Evolutionary conservation across 108 stramenopile species (phyloP), one percentile per base, ranked within the genome.

Genomic region (Fistulifera pelliculosa): DNA sequence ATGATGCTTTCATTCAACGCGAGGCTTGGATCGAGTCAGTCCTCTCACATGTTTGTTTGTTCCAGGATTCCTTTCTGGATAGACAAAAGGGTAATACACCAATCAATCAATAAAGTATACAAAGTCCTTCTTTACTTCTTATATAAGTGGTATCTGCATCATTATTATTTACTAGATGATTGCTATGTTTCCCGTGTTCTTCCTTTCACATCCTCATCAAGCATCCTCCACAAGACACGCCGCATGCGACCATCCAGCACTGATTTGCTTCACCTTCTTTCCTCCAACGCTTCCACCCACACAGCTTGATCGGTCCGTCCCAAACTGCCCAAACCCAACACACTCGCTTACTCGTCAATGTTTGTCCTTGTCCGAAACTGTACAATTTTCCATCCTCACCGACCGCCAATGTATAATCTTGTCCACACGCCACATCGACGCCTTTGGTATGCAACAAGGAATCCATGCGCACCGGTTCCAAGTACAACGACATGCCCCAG

Each of bases 401-500:
- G 38, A 84, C 43, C 0, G 82, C 83, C 52, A 90, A 43, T 0
- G 81, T 80, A 63, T 86, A 86, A 49, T 87, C 76, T 27, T 84
- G 61, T 24, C 89, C 89, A 60, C 85, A 86, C 2, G 70, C 70
- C 4, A 90, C 72, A 55, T 87, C 76, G 2, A 80, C 71, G 27
- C 86, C 75, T 45, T 79, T 69, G 26, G 80, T 81, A 25, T 27
- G 27, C 27, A 54, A 40, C 23, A 83, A 52, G 5, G 74, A 63
- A 19, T 73, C 74, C 41, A 88, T 72, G n/a, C 78, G 69, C n/a
- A 74, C 69, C 11, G 90, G 90, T 66, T 88, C 85, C 22, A 83
- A 69, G 41, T 78, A 62, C 17, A 73, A 56, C 47, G 79, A 70
- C 66, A 78, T 85, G 31, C 95, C 95, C 95, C 95, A 96, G 31